Evolutionary conservation across 2,329 filamentous ascomycete genomes (phyloP).

Genomic region (Samsoniella hepiali): DNA sequence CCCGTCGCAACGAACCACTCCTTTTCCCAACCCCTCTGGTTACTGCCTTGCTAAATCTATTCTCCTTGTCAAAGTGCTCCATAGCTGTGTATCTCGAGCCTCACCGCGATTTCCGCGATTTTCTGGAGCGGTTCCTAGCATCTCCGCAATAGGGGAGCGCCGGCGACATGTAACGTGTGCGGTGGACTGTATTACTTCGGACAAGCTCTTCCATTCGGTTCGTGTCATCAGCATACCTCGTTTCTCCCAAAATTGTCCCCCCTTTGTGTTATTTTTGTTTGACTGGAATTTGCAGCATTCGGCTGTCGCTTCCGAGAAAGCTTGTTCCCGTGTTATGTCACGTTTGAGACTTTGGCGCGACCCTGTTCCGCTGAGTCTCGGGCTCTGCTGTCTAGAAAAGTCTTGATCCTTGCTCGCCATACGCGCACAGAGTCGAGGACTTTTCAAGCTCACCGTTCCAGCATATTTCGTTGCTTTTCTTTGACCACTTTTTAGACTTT

Average conservation of each 20-base stretch:
- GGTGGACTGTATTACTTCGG: neutral
- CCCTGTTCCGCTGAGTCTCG: neutral
- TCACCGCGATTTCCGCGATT: slow-evolving; percentile 4
- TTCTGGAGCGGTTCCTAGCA: neutral
- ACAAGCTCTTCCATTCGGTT: neutral
- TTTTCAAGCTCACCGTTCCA: neutral
- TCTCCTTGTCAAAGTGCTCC: neutral
- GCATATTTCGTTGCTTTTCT: neutral
- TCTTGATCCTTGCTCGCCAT: neutral
- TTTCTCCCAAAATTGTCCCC: neutral
- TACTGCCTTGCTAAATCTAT: neutral
- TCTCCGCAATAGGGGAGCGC: neutral
- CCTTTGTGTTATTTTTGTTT: neutral
- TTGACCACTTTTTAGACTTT: neutral
- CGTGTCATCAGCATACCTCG: neutral
- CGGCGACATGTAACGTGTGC: neutral
- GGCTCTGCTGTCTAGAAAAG: neutral
- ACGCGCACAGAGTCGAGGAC: neutral
- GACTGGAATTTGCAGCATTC: neutral
- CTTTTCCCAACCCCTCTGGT: neutral
- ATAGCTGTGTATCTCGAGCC: neutral
- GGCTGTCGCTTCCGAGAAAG: neutral
- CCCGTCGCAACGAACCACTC: neutral
- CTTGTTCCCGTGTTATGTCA: neutral
- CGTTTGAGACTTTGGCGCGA: neutral